Conservation (phyloP, 202 grass and related monocot genomes). For the Zoysia matrella region DNA sequence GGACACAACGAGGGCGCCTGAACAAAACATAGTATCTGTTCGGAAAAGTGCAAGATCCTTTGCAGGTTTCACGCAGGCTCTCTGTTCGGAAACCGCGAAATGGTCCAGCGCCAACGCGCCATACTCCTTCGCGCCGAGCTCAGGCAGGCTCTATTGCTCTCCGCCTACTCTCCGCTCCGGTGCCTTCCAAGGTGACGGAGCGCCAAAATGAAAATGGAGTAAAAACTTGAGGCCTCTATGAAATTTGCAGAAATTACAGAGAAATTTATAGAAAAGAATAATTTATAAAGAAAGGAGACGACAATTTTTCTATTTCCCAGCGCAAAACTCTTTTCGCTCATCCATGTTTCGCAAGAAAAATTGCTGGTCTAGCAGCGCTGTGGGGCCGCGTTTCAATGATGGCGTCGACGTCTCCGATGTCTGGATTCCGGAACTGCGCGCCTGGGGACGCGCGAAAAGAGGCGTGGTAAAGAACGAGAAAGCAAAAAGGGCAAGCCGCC, state of each 20-base stretch:
- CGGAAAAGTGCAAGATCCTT: neutral
- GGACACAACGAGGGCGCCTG: neutral
- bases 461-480: slow-evolving; percentile 8
- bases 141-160: neutral
- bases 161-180: too few relatives aligned
- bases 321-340: too few relatives aligned
- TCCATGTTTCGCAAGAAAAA: too few relatives aligned
- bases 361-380: neutral
- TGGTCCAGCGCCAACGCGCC: neutral
- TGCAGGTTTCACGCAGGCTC: neutral
- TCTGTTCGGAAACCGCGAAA: neutral
- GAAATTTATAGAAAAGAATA: too few relatives aligned
- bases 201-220: neutral
- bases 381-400: slow-evolving; percentile 19
- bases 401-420: slow-evolving; percentile 36
- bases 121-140: neutral
- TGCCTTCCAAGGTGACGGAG: too few relatives aligned
- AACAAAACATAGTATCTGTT: too few relatives aligned
- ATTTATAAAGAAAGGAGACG: neutral
- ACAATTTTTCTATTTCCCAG: too few relatives aligned
- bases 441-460: slow-evolving; percentile 45
- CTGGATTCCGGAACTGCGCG: neutral
- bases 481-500: slow-evolving; percentile 24
- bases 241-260: too few relatives aligned
- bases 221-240: too few relatives aligned